These are phyloP conservation scores for Lipomyces chichibuensis DNA, from an alignment of 805 yeast genomes.

Conservation along the genomic window DNA sequence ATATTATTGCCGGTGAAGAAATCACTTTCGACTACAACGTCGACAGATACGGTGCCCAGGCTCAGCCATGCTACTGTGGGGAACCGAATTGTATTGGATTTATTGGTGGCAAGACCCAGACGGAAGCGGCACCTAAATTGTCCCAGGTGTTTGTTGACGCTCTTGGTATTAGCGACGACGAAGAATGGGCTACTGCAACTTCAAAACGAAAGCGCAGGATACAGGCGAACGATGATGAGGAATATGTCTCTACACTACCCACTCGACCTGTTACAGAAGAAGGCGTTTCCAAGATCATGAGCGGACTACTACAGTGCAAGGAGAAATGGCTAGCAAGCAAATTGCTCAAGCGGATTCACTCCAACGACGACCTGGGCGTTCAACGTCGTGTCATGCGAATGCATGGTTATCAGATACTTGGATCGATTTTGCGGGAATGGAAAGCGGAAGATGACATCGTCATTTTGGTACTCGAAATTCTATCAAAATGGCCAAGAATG, in stretches of 20 bases:
- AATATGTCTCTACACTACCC: conserved; percentile 61
- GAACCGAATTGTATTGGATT: conserved; percentile 89
- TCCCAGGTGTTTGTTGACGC: conserved; percentile 88
- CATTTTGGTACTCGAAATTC: conserved; percentile 56
- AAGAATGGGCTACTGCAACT: conserved; percentile 48
- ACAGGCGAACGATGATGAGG: conserved; percentile 55
- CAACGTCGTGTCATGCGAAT: conserved; percentile 66
- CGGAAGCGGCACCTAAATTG: conserved; percentile 80
- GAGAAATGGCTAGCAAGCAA: conserved; percentile 66
- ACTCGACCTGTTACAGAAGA: conserved; percentile 54
- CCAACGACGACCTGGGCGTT: conserved; percentile 54
- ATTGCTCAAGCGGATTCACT: conserved; percentile 66
- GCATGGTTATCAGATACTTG: conserved; percentile 85
- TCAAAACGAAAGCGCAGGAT: conserved; percentile 62
- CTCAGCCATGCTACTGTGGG: conserved; percentile 94
- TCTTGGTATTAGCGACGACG: conserved; percentile 74
- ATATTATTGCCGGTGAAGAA: conserved; percentile 78
- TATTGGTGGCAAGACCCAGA: conserved; percentile 96
- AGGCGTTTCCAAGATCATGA: conserved; percentile 78
- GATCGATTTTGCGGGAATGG: conserved; percentile 57
- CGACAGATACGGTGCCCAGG: conserved; percentile 92
- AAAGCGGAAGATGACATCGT: conserved; percentile 50
- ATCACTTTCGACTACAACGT: conserved; percentile 92
- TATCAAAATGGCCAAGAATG: conserved; percentile 67
- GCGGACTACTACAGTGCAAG: conserved; percentile 76